These are phyloP conservation scores for Onygenales sp. DNA, from an alignment of 2,329 filamentous ascomycete genomes.

Conservation along the genomic window DNA sequence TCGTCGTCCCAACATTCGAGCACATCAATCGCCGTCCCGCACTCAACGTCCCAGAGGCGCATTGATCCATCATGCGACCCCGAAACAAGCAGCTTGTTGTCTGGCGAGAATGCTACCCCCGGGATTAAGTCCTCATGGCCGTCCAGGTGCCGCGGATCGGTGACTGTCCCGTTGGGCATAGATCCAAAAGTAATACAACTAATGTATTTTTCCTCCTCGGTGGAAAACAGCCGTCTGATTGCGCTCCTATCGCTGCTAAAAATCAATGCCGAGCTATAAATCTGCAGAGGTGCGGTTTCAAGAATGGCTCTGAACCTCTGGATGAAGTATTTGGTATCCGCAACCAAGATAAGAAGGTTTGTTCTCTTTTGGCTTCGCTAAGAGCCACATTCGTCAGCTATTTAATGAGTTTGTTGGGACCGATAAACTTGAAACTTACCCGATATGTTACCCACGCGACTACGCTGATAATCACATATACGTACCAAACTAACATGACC, in stretches of 20 bases:
- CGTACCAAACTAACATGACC: too few species aligned
- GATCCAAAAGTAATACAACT: neutral
- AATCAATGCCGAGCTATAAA: neutral
- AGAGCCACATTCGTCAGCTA: too few species aligned
- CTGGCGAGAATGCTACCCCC: neutral
- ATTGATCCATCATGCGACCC: neutral
- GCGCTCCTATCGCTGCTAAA: neutral
- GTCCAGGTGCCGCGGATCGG: neutral
- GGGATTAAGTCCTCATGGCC: neutral
- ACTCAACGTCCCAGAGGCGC: neutral
- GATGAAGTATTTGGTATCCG: neutral
- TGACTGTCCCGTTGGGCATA: neutral
- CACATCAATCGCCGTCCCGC: neutral
- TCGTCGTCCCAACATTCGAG: neutral
- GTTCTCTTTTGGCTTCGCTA: neutral
- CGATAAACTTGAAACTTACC: neutral
- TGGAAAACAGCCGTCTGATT: neutral
- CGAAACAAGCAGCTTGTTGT: neutral
- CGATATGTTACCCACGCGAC: too few species aligned
- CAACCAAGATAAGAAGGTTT: neutral
- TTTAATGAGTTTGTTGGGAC: too few species aligned
- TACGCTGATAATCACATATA: too few species aligned
- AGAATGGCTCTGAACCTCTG: neutral
- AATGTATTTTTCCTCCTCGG: neutral
- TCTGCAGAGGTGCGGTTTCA: neutral